phyloP scores from a whole-genome alignment of 2,329 filamentous ascomycete genomes.

The Hyphodiscus sp. region DNA sequence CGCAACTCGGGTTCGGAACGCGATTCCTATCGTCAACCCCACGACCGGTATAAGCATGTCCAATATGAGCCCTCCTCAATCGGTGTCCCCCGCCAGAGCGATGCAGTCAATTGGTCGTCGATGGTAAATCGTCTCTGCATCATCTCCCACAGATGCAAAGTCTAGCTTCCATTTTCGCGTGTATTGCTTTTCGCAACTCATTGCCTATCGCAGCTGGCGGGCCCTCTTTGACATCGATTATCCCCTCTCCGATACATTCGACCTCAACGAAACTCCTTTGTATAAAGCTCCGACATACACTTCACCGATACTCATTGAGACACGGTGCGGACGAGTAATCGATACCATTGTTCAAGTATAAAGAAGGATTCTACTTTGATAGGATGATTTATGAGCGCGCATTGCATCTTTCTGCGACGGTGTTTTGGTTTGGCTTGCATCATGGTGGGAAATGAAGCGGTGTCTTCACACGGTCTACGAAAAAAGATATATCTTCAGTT shows the following conservation, averaged over 20 bases:
- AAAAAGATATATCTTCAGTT: constrained; percentile 27
- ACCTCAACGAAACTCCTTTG: constrained; percentile 30
- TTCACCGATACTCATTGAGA: constrained; percentile 28
- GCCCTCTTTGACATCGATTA: constrained; percentile 27
- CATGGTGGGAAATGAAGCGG: constrained; percentile 29
- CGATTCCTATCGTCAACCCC: constrained; percentile 97
- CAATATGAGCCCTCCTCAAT: constrained; percentile 65
- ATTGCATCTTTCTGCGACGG: constrained; percentile 29
- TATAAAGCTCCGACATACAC: constrained; percentile 25
- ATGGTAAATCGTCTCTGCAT: constrained; percentile 25
- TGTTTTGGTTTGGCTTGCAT: constrained; percentile 29
- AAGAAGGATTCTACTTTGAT: constrained; percentile 25
- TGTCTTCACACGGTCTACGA: constrained; percentile 28
- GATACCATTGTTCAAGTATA: constrained; percentile 30
- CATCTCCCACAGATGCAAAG: constrained; percentile 18
- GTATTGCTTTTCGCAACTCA: constrained; percentile 27
- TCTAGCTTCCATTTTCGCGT: constrained; percentile 22
- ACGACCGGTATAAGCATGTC: constrained; percentile 82
- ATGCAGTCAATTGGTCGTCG: constrained; percentile 37
- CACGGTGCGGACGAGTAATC: constrained; percentile 28
- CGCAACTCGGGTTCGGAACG: constrained; percentile 83
- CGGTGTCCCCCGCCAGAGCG: constrained; percentile 51
- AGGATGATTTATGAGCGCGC: constrained; percentile 29
- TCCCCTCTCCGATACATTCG: constrained; percentile 19
- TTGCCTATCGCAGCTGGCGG: constrained; percentile 25